Evolutionary conservation across 345 rosid genomes (phyloP).

Genomic region (Xanthoceras sorbifolium): DNA sequence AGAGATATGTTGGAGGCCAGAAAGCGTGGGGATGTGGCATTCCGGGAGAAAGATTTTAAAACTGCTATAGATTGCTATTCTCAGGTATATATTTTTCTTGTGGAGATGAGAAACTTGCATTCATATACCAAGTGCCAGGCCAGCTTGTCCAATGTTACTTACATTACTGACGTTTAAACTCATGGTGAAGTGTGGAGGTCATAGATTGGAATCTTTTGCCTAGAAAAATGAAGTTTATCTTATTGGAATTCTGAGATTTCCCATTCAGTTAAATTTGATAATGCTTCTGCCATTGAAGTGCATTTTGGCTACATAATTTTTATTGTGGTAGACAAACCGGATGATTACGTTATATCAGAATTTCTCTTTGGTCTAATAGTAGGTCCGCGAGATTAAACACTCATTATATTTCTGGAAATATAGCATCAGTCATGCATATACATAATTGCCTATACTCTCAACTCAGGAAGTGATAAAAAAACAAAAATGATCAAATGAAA

Average conservation of each 20-base stretch:
- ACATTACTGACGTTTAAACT: neutral
- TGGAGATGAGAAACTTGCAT: neutral
- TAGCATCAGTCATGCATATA: neutral
- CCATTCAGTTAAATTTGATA: neutral
- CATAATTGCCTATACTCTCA: neutral
- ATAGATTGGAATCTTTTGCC: neutral
- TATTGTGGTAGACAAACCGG: neutral
- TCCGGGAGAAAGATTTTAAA: conserved; percentile 63
- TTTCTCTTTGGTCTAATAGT: neutral
- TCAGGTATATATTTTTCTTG: conserved; percentile 48
- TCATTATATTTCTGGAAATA: neutral
- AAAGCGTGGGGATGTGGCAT: conserved; percentile 83
- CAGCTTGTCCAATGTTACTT: neutral
- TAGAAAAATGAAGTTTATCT: no score
- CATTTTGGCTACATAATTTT: neutral
- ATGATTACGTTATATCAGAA: neutral
- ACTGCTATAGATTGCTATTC: conserved; percentile 80
- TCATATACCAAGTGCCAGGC: neutral
- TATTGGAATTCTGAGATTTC: neutral
- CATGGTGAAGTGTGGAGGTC: neutral
- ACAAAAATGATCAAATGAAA: neutral
- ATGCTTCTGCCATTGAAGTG: neutral
- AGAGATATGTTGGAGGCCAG: conserved; percentile 88
- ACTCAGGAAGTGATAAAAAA: neutral
- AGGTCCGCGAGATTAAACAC: neutral